Evolutionary conservation across 805 yeast species (phyloP), one percentile per base, ranked within the genome.

Genomic region (Suhomyces sp.): DNA sequence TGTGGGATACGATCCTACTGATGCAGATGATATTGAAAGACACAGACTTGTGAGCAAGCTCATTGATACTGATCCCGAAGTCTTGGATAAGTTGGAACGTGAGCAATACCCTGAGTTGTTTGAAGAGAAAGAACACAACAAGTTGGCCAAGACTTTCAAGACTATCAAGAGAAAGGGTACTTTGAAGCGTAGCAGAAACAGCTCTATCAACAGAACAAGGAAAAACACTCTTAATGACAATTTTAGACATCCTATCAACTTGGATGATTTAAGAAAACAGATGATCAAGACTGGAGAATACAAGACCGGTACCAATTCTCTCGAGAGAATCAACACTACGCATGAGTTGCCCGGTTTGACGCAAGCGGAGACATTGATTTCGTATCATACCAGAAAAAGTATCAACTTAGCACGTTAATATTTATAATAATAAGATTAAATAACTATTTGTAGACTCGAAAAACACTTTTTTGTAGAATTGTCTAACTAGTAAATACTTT

Each of bases 1-100:
- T 9, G 70, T 66, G 9, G 78, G 81, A 50, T 88, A 86, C 64
- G 96, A 88, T 66, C 96, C 96, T 44, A 87, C 96, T 2, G 92
- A 87, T 68, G 90, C 61, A n/a, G 74, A 67, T 38, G 79, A 74
- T 55, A 64, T 75, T 46, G 80, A 76, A 54, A 68, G 68, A 56
- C 73, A 67, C 54, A 61, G 77, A 48, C 54, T 66, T 19, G 61
- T 74, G 41, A 64, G 59, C 23, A 66, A 68, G 44, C 62, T 74
- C 23, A 69, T 69, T 24, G 65, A 69, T 17, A 60, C 61, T 7
- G 73, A 72, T 50, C 74, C 77, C 2, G 68, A 65, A 33, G 55
- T 72, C 13, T 62, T 73, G 48, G 71, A 68, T 12, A 62, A 69
- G 48, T 57, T 73, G 44, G 77, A 73, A 54, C 56, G 63, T 42